A percentile compares a stretch with the other conserved stretches of the same genome.
phyloP scores from a whole-genome alignment of 208 protist species.

The Trypanosomatidae sp. region DNA sequence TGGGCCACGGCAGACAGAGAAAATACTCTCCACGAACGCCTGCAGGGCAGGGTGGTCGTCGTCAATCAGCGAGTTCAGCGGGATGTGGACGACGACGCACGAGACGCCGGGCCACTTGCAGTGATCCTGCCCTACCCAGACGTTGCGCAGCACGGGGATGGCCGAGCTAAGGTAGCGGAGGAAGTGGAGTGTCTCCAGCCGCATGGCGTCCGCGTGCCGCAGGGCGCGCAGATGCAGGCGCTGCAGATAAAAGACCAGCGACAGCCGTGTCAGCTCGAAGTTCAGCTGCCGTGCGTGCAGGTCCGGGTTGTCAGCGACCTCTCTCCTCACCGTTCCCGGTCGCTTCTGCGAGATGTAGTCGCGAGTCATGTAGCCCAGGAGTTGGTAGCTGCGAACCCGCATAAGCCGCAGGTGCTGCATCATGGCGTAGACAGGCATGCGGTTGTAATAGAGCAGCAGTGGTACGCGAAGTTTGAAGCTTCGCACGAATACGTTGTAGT shows the following conservation, averaged over 20 bases:
- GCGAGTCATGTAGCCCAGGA: slow-evolving; percentile 24
- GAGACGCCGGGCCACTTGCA: slow-evolving; percentile 50
- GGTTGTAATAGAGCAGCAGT: slow-evolving; percentile 32
- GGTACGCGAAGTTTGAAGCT: slow-evolving; percentile 24
- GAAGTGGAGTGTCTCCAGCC: slow-evolving; percentile 60
- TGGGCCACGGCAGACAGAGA: slow-evolving; percentile 9
- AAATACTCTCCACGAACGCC: slow-evolving; percentile 22
- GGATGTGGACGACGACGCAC: slow-evolving; percentile 33
- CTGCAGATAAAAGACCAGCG: slow-evolving; percentile 35
- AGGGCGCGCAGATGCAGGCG: slow-evolving; percentile 43
- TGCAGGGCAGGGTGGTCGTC: slow-evolving; percentile 31
- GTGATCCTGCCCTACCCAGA: slow-evolving; percentile 54
- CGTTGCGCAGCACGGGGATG: slow-evolving; percentile 34
- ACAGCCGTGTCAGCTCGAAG: slow-evolving; percentile 16
- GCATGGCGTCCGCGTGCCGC: slow-evolving; percentile 63
- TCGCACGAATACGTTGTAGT: slow-evolving; percentile 22
- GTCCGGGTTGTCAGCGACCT: neutral
- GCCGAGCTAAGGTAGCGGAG: slow-evolving; percentile 33
- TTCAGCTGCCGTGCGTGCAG: slow-evolving; percentile 18
- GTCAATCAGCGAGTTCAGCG: slow-evolving; percentile 47
- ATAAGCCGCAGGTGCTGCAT: slow-evolving; percentile 20
- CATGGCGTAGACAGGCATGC: slow-evolving; percentile 29
- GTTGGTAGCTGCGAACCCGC: slow-evolving; percentile 20
- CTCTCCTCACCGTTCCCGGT: slow-evolving; percentile 11
- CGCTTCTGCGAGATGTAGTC: slow-evolving; percentile 6